phyloP scores from a whole-genome alignment of 108 stramenopile species.

The Schizochytrium sp. region DNA sequence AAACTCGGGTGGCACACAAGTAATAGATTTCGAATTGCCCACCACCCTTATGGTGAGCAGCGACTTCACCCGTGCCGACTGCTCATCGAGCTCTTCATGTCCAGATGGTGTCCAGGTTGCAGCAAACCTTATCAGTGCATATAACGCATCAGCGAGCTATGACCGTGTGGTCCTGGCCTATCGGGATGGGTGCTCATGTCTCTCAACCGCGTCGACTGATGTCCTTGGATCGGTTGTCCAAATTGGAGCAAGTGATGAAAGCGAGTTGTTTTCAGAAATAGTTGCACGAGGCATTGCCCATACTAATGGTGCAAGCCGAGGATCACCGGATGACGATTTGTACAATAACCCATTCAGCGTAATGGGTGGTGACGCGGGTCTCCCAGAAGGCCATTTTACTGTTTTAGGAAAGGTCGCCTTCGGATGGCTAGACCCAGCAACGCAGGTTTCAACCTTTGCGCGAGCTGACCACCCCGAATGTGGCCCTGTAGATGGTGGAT shows the following conservation, averaged over 20 bases:
- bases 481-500: neutral
- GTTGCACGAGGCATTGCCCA: slow-evolving; percentile 19
- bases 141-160: neutral
- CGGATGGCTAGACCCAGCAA: neutral
- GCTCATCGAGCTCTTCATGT: neutral
- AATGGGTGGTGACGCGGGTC: neutral
- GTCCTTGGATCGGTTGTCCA: neutral
- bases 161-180: neutral
- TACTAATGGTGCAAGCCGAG: neutral
- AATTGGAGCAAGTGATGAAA: neutral
- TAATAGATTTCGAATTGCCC: neutral
- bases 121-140: neutral
- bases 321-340: neutral
- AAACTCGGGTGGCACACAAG: neutral
- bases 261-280: neutral
- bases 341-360: neutral
- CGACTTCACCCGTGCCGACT: neutral
- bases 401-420: neutral
- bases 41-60: neutral
- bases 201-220: neutral
- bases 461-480: neutral
- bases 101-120: neutral
- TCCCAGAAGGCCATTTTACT: neutral
- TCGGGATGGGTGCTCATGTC: neutral
- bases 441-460: neutral